Base-by-base conservation (phyloP, 2,329 filamentous ascomycete species). In the Penicillium sp. region DNA sequence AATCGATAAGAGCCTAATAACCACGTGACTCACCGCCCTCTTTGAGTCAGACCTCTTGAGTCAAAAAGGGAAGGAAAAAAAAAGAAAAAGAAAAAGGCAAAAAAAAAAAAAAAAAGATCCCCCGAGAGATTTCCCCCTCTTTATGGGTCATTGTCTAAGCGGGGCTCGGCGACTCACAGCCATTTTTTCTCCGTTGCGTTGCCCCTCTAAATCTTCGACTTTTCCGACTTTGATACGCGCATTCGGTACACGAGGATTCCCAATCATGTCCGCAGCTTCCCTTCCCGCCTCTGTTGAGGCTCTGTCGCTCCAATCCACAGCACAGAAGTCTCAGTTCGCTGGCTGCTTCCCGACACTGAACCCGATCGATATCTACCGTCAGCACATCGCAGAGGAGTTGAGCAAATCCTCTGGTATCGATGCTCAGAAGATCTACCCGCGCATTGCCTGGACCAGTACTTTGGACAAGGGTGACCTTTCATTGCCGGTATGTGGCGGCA, bases 401-500 rank as follows among this genome's bases (percentile, higher is more conserved):
- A 71, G 69, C 41, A 69, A 74, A 42, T 69, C 69, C 12, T 63
- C 75, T 29, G 75, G 71, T 37, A 70, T 79, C 40, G 75, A 79
- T 29, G 64, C 73, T 6, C 66, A 72, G 54, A 71, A 74, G 66
- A 71, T 80, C 58, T 75, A 75, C 54, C 58, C 71, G 40, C 70
- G 74, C 46, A 61, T 80, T 50, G 69, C 72, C 67, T 80, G 78
- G 78, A 78, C 78, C 25, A 75, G 72, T 56, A 75, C 73, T 53
- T 62, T 79, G 47, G 78, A 80, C 60, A 80, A 80, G 70, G 78
- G 78, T 58, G 78, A 80, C 58, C 67, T 80, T 57, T 65, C 73
- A 56, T 62, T 80, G 51, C 71, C 78, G 59, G 77, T 77, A 77
- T 56, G 73, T 63, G 38, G 55, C 53, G 6, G 37, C 37, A 33